These are phyloP conservation scores for Helianthus tuberosus DNA, from an alignment of 129 eudicot genomes.

Conservation along the genomic window DNA sequence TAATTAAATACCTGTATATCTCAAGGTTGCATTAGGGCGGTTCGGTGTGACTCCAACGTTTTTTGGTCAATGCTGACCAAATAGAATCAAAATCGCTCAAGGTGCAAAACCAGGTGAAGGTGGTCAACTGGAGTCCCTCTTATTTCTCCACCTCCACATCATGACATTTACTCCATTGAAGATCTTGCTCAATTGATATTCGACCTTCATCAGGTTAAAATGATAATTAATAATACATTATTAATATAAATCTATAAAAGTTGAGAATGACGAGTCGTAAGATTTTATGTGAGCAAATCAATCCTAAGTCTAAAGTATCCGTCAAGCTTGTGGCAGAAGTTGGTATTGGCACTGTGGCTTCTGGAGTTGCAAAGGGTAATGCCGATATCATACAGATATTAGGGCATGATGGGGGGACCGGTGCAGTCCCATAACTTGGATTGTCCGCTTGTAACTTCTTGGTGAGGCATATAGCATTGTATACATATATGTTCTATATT, in stretches of 20 bases:
- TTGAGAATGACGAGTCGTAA: slow-evolving; percentile 11
- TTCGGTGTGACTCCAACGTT: slow-evolving; percentile 98
- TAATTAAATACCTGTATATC: slow-evolving; percentile 6
- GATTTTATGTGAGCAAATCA: slow-evolving; percentile 59
- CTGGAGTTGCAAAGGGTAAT: slow-evolving; percentile 42
- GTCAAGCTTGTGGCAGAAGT: slow-evolving; percentile 99
- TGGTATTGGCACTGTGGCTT: slow-evolving; percentile 99
- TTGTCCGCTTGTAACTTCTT: slow-evolving; percentile 3
- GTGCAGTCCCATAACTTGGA: slow-evolving; percentile 99
- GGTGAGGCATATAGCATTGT: too few relatives aligned
- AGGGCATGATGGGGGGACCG: slow-evolving; percentile 99
- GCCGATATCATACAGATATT: slow-evolving; percentile 86
- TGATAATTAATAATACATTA: not conserved
- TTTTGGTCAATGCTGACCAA: slow-evolving; percentile 94
- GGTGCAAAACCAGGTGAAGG: slow-evolving; percentile 99
- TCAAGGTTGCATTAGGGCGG: slow-evolving; percentile 98
- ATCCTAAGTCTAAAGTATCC: slow-evolving; percentile 96
- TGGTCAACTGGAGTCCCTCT: slow-evolving; percentile 93
- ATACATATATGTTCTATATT: too few relatives aligned
- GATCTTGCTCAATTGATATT: slow-evolving; percentile 98
- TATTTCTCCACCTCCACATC: slow-evolving; percentile 99
- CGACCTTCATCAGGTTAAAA: slow-evolving; percentile 93
- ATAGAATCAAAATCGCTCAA: slow-evolving; percentile 96
- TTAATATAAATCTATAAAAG: not conserved
- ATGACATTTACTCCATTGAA: slow-evolving; percentile 97